phyloP scores from a whole-genome alignment of 352 stramenopile species.

The Phytophthora chlamydospora region DNA sequence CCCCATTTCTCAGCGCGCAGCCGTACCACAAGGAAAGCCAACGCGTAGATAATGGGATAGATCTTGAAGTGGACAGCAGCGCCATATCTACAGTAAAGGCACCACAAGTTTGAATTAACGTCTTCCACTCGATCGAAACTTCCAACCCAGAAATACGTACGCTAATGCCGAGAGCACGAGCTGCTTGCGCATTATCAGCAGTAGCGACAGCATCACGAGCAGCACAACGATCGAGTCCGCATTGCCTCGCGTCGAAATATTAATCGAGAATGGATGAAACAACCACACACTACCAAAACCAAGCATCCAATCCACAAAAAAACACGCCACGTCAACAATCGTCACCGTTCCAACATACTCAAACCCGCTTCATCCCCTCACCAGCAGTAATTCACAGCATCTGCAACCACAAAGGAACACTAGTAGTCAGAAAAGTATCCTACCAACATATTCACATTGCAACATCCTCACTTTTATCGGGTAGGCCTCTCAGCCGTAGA shows the following conservation, averaged over 20 bases:
- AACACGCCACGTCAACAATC: slow-evolving; percentile 6
- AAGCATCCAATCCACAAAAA: not conserved
- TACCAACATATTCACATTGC: slow-evolving; percentile 1
- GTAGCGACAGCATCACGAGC: slow-evolving; percentile 93
- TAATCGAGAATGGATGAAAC: slow-evolving; percentile 98
- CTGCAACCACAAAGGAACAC: slow-evolving; percentile 28
- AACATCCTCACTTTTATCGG: slow-evolving; percentile 47
- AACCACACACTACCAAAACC: slow-evolving; percentile 89
- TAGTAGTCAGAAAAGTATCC: not conserved
- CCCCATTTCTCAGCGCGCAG: not conserved
- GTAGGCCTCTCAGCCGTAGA: slow-evolving; percentile 67
- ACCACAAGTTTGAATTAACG: slow-evolving; percentile 4
- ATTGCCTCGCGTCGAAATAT: slow-evolving; percentile 99
- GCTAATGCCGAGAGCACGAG: slow-evolving; percentile 71
- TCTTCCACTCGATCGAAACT: not conserved
- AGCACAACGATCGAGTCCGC: slow-evolving; percentile 95
- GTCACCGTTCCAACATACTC: not conserved
- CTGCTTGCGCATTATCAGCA: slow-evolving; percentile 83
- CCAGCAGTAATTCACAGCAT: slow-evolving; percentile 68
- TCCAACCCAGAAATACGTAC: slow-evolving; percentile 37
- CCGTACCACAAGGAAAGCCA: slow-evolving; percentile 87
- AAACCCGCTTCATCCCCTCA: slow-evolving; percentile 12
- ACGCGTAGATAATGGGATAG: slow-evolving; percentile 98
- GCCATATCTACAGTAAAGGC: slow-evolving; percentile 76
- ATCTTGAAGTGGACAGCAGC: slow-evolving; percentile 98